Percentiles rank a stretch among this genome's conserved stretches.
Conservation (phyloP, 169 alveolate genomes). For the Pseudocohnilembus persalinus region DNA sequence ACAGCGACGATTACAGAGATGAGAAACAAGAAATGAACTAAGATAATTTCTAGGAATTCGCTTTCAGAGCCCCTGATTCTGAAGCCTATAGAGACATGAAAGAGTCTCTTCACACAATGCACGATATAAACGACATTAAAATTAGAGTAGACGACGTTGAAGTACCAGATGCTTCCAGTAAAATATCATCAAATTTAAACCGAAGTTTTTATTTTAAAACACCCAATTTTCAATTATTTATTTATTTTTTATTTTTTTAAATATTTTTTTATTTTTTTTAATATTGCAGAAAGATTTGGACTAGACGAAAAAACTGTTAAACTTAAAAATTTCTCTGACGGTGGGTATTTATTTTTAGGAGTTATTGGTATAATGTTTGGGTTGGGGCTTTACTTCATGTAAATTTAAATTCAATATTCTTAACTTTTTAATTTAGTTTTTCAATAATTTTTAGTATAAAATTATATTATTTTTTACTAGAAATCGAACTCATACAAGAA, state of each 20-base stretch:
- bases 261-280: too few relatives aligned
- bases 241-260: neutral
- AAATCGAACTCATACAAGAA: neutral
- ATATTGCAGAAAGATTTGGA: slow-evolving; percentile 12
- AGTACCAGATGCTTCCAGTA: slow-evolving; percentile 45
- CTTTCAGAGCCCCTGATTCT: slow-evolving; percentile 21
- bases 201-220: neutral
- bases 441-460: too few relatives aligned
- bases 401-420: neutral
- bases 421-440: too few relatives aligned
- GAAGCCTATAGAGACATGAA: slow-evolving; percentile 25
- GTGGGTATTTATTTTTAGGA: neutral
- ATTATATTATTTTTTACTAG: too few relatives aligned
- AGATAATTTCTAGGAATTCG: slow-evolving; percentile 26
- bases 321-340: neutral
- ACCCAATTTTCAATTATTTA: neutral
- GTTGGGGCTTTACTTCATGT: neutral
- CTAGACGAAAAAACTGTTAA: neutral
- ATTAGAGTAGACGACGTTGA: slow-evolving; percentile 31
- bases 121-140: slow-evolving; percentile 27
- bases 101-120: slow-evolving; percentile 30
- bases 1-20: slow-evolving; percentile 24
- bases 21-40: neutral
- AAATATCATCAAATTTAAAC: neutral
- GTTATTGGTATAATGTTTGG: neutral